Evolutionary conservation across 2,329 filamentous ascomycete genomes (phyloP).

Genomic region (Orbilia javanica): DNA sequence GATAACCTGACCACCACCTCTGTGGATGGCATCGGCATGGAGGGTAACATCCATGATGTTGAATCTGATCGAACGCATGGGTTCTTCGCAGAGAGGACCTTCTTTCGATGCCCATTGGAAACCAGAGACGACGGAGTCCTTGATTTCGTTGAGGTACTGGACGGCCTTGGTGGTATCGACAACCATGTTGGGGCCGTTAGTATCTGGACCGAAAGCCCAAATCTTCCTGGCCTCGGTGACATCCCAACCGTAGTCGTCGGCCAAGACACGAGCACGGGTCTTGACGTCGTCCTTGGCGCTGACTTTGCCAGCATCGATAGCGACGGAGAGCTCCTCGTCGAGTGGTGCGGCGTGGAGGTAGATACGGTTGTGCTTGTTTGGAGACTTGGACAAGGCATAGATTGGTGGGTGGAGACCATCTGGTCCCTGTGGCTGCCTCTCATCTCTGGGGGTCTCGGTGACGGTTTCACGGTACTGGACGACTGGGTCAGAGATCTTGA

Average conservation of each 20-base stretch:
- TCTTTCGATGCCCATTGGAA: slow-evolving; percentile 99
- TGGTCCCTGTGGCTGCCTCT: slow-evolving; percentile 7
- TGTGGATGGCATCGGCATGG: slow-evolving; percentile 99
- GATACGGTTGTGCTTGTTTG: slow-evolving; percentile 99
- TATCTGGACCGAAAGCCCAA: slow-evolving; percentile 99
- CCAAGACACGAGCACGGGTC: slow-evolving; percentile 92
- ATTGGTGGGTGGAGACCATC: slow-evolving; percentile 12
- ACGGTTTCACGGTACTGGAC: slow-evolving; percentile 99
- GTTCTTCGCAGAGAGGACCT: slow-evolving; percentile 97
- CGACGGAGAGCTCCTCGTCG: slow-evolving; percentile 87
- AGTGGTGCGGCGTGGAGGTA: slow-evolving; percentile 95
- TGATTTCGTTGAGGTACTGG: slow-evolving; percentile 99
- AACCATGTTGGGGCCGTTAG: slow-evolving; percentile 91
- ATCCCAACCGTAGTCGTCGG: slow-evolving; percentile 98
- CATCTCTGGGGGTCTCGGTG: slow-evolving; percentile 79
- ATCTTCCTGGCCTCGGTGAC: slow-evolving; percentile 99
- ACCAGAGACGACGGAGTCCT: slow-evolving; percentile 99
- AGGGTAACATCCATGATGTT: slow-evolving; percentile 99
- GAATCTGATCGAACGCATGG: slow-evolving; percentile 96
- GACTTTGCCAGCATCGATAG: slow-evolving; percentile 94
- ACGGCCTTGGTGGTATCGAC: slow-evolving; percentile 99
- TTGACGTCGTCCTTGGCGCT: slow-evolving; percentile 98
- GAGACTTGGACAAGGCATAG: slow-evolving; percentile 94
- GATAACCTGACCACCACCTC: slow-evolving; percentile 99
- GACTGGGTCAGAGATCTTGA: slow-evolving; percentile 97